Conservation (phyloP, 805 yeast species). For the Danielia reshetovae region DNA sequence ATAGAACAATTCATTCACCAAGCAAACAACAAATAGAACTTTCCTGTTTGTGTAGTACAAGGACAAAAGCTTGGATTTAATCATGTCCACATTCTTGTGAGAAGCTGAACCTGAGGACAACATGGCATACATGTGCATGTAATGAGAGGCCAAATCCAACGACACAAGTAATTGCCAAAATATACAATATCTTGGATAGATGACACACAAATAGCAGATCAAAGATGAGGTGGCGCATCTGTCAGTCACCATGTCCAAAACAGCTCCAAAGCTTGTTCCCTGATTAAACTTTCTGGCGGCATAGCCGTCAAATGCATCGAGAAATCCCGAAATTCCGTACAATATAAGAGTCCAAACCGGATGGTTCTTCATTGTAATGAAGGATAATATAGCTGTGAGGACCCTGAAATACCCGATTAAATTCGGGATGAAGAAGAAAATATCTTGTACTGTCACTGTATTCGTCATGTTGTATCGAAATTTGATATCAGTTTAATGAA, state of each 20-base stretch:
- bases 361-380: conserved; percentile 76
- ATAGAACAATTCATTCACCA: conserved; percentile 89
- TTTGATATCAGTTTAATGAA: no score
- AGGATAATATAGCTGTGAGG: conserved; percentile 73
- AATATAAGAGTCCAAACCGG: conserved; percentile 74
- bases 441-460: conserved; percentile 42
- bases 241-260: conserved; percentile 97
- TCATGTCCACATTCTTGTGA: conserved; percentile 72
- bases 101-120: conserved; percentile 71
- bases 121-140: conserved; percentile 98
- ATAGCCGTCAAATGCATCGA: conserved; percentile 95
- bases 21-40: conserved; percentile 85
- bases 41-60: conserved; percentile 83
- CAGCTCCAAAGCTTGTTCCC: conserved; percentile 91
- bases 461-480: conserved; percentile 9
- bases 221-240: conserved; percentile 95
- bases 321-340: conserved; percentile 82
- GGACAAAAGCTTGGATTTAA: conserved; percentile 67
- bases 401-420: conserved; percentile 88
- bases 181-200: conserved; percentile 67
- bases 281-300: conserved; percentile 90
- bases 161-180: conserved; percentile 82
- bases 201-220: conserved; percentile 76
- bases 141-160: conserved; percentile 87
- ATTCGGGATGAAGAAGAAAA: conserved; percentile 83